Percentiles rank a stretch among this genome's conserved stretches.
These are phyloP conservation scores for Cercospora sp. DNA, from an alignment of 2,329 filamentous ascomycete genomes.

Conservation along the genomic window DNA sequence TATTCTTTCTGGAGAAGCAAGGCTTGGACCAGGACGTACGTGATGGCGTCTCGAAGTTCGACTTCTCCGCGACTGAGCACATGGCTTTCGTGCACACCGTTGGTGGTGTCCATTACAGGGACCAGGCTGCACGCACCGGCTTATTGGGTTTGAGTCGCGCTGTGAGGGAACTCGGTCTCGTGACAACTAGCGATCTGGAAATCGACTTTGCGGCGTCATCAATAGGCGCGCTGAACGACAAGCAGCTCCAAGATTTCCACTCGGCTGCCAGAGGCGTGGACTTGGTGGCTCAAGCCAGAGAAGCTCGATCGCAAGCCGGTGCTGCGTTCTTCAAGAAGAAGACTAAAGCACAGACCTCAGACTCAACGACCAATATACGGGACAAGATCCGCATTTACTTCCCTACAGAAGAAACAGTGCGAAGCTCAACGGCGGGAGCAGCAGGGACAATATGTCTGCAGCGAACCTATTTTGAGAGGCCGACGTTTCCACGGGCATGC, in stretches of 20 bases:
- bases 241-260: conserved; percentile 64
- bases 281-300: conserved; percentile 28
- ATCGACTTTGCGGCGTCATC: conserved; percentile 77
- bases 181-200: conserved; percentile 33
- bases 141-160: conserved; percentile 71
- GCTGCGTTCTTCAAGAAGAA: conserved; percentile 31
- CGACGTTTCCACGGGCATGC: conserved; percentile 68
- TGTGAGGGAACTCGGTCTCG: conserved; percentile 64
- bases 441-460: conserved; percentile 84
- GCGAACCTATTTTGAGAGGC: conserved; percentile 67
- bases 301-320: conserved; percentile 26
- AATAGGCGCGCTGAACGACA: conserved; percentile 70
- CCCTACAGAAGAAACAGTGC: conserved; percentile 66
- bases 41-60: conserved; percentile 71
- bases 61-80: conserved; percentile 71
- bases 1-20: conserved; percentile 68
- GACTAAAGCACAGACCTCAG: background rate
- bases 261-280: conserved; percentile 56
- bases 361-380: conserved; percentile 39
- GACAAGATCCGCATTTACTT: conserved; percentile 74
- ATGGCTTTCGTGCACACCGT: conserved; percentile 85
- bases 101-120: conserved; percentile 40
- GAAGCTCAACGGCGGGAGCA: conserved; percentile 41
- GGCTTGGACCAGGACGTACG: conserved; percentile 65
- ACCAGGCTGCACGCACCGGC: conserved; percentile 58